Base-by-base conservation (phyloP, 179 eudicot species). In the Gypsophila paniculata region DNA sequence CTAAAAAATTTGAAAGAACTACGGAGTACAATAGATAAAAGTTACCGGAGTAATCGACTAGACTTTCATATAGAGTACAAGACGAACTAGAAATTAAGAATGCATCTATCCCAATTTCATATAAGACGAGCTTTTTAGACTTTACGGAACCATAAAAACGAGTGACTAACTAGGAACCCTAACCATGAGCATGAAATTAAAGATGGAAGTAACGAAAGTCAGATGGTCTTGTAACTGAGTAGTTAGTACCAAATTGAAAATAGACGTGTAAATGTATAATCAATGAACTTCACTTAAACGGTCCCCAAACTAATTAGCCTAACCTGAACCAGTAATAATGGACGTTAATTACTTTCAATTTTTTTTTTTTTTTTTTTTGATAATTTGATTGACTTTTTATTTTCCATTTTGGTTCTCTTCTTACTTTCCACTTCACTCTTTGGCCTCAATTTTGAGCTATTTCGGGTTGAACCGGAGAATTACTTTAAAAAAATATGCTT, bases 251-350 rank as follows among this genome's bases (percentile, higher is more conserved):
- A 58, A 52, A 36, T 25, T 51, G 71, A 42, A 42, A 42, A 42
- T 42, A 42, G 46, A 6, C 19, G 34, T 23, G 25, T 49, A 17
- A 21, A 23, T 0, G 21, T 7, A 58, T 58, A 34, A 71, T 58
- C n/a, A 60, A 42, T 59, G 65, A 71, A 9, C 48, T 53, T 55
- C 54, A 70, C 46, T 55, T 38, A 44, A 71, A 59, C 32, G 53
- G 67, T 59, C 55, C 65, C 74, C 54, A 38, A 42, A 71, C 57
- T 60, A 58, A 71, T 42, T 34, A 71, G 53, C 53, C 25, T 23
- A 58, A 65, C 65, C 42, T 73, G 66, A 65, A 14, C 21, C 58
- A 46, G 66, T 75, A 68, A 68, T 48, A 60, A 75, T 69, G 53
- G 72, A 73, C 64, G 61, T 38, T 65, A 32, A 49, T 69, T 62